Percentiles rank a stretch among this genome's conserved stretches.
Conservation (phyloP, 495 filamentous ascomycete genomes). For the Astrothelium subdiscretum region DNA sequence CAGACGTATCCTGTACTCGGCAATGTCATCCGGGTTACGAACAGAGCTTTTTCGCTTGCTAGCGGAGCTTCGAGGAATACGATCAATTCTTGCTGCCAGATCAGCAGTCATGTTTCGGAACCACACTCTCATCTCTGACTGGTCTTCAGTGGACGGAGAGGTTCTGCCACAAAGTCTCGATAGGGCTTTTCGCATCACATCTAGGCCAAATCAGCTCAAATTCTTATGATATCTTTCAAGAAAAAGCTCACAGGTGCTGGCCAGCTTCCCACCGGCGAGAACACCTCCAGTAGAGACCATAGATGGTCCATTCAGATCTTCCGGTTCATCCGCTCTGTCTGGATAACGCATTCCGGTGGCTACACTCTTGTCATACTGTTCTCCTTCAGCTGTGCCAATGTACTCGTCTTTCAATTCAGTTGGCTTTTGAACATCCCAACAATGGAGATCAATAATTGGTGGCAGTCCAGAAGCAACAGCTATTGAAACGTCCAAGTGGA, state of each 20-base stretch:
- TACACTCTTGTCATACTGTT: not conserved
- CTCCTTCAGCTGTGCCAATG: slow-evolving; percentile 9
- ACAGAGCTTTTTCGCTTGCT: not conserved
- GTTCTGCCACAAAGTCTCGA: not conserved
- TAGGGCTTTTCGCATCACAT: not conserved
- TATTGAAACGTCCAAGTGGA: slow-evolving; percentile 11
- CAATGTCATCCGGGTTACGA: not conserved
- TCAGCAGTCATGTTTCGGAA: not conserved
- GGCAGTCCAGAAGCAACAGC: slow-evolving; percentile 10
- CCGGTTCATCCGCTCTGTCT: not conserved
- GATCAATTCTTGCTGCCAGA: not conserved
- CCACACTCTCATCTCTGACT: not conserved
- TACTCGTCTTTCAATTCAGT: slow-evolving; percentile 14
- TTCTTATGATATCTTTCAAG: not conserved
- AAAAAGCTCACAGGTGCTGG: not conserved
- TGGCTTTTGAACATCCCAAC: slow-evolving; percentile 6
- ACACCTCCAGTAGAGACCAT: not conserved
- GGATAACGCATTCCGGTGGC: not conserved
- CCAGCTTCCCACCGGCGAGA: not conserved
- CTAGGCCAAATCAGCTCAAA: not conserved
- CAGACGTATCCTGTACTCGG: slow-evolving; percentile 5
- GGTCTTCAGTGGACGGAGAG: not conserved
- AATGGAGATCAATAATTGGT: slow-evolving; percentile 8
- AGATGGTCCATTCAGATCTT: not conserved
- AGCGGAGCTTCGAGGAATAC: not conserved